These are phyloP conservation scores for Starmerella vitae DNA, from an alignment of 805 yeast genomes.

Conservation along the genomic window DNA sequence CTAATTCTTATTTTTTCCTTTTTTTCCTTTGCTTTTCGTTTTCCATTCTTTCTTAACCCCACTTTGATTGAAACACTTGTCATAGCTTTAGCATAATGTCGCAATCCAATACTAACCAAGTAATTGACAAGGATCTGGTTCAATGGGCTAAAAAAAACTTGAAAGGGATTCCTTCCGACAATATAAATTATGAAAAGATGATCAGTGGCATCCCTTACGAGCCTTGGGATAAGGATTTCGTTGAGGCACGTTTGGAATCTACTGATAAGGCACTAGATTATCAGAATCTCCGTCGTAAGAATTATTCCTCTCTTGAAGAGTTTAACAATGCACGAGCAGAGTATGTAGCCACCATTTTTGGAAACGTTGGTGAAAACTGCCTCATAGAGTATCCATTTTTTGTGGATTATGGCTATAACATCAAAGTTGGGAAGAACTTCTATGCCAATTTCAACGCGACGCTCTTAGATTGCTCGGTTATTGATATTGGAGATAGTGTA, in stretches of 20 bases:
- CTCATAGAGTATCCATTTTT: conserved; percentile 45
- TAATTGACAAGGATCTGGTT: conserved; percentile 9
- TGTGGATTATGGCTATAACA: conserved; percentile 57
- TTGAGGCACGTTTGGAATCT: conserved; percentile 22
- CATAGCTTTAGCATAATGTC: neutral
- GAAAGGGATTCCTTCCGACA: conserved; percentile 6
- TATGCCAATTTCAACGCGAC: conserved; percentile 43
- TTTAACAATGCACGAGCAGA: conserved; percentile 29
- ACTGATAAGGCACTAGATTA: conserved; percentile 26
- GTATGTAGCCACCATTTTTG: conserved; percentile 34
- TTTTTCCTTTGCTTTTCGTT: too few species aligned
- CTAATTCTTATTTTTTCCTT: too few species aligned
- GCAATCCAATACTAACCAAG: neutral
- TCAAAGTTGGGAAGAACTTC: conserved; percentile 41
- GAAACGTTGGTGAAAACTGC: conserved; percentile 32
- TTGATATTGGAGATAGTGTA: conserved; percentile 47
- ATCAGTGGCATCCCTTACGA: conserved; percentile 39
- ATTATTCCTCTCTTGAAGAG: conserved; percentile 21
- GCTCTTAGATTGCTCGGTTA: conserved; percentile 46
- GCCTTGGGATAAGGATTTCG: conserved; percentile 23
- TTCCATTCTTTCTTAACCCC: too few species aligned
- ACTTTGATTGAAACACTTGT: neutral
- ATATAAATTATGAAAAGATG: conserved; percentile 41
- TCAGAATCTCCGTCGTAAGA: conserved; percentile 22
- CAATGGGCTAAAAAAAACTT: conserved; percentile 13